Evolutionary conservation across 1,139 yeast species (phyloP).

Genomic region (Meyerozyma elateridarum): DNA sequence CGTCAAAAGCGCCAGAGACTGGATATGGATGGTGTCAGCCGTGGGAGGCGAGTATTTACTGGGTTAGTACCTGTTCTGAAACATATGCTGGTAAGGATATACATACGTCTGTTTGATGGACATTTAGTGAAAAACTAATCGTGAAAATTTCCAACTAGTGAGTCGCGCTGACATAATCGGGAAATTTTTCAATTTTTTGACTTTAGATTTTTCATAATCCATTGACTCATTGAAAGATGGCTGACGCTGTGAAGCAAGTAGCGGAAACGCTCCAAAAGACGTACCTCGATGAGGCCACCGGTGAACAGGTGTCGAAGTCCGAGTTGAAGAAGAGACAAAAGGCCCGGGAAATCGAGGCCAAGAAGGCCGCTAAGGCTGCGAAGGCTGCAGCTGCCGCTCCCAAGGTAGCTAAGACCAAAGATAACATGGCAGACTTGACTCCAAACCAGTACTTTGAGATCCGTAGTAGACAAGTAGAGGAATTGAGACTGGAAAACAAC

Average conservation of each 20-base stretch:
- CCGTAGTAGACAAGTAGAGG: constrained; percentile 85
- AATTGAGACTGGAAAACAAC: constrained; percentile 55
- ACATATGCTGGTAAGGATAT: no score
- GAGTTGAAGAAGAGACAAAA: constrained; percentile 96
- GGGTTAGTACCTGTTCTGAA: constrained; percentile 9
- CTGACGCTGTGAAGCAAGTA: constrained; percentile 52
- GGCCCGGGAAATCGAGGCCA: constrained; percentile 79
- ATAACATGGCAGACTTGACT: constrained; percentile 78
- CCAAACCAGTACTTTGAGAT: constrained; percentile 94
- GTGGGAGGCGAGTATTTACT: constrained; percentile 38
- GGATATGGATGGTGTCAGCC: constrained; percentile 42
- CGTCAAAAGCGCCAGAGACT: constrained; percentile 62
- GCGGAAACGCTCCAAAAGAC: constrained; percentile 83
- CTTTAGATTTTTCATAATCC: neutral
- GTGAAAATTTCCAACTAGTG: neutral
- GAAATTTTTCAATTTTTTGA: constrained; percentile 3
- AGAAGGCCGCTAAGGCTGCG: constrained; percentile 86
- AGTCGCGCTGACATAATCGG: constrained; percentile 3
- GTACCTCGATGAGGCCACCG: constrained; percentile 88
- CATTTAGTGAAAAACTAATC: constrained; percentile 13
- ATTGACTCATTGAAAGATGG: constrained; percentile 19
- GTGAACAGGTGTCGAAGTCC: constrained; percentile 93
- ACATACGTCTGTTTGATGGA: constrained; percentile 23
- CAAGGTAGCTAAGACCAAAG: constrained; percentile 53
- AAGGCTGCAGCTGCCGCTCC: constrained; percentile 53